phyloP scores from a whole-genome alignment of 1,284 basidiomycete genomes.

The Ustilago shanxiensis region DNA sequence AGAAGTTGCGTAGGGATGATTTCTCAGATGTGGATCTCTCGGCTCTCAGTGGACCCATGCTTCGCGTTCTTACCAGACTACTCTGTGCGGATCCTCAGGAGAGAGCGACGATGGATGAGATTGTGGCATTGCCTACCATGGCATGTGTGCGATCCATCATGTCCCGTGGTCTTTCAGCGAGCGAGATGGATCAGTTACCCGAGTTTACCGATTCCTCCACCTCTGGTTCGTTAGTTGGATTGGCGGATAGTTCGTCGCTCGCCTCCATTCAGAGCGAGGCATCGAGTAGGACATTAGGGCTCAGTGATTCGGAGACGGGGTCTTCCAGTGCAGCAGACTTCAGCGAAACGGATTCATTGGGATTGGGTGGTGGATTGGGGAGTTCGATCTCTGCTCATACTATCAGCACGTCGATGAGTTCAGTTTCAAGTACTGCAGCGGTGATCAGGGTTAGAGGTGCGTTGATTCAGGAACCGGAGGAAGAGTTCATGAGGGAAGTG shows the following conservation, averaged over 20 bases:
- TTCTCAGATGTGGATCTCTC: constrained; percentile 85
- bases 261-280: constrained; percentile 39
- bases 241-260: constrained; percentile 28
- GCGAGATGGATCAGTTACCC: constrained; percentile 67
- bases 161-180: constrained; percentile 54
- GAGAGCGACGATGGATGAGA: constrained; percentile 58
- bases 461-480: constrained; percentile 64
- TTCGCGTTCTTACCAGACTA: constrained; percentile 58
- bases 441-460: constrained; percentile 63
- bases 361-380: constrained; percentile 30
- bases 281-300: constrained; percentile 32
- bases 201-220: constrained; percentile 49
- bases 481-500: constrained; percentile 63
- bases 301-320: constrained; percentile 31
- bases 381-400: constrained; percentile 23
- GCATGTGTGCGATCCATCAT: constrained; percentile 55
- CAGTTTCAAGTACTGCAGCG: constrained; percentile 15
- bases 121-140: constrained; percentile 54
- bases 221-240: constrained; percentile 23
- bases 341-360: constrained; percentile 34
- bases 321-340: constrained; percentile 30
- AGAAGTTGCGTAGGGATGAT: constrained; percentile 90
- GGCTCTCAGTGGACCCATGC: constrained; percentile 72
- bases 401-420: constrained; percentile 27
- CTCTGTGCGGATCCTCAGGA: constrained; percentile 53